Percentiles rank a stretch among this genome's conserved stretches.
Evolutionary conservation across 768 basidiomycete genomes (phyloP).

Genomic region (Phlegmacium glaucopus): DNA sequence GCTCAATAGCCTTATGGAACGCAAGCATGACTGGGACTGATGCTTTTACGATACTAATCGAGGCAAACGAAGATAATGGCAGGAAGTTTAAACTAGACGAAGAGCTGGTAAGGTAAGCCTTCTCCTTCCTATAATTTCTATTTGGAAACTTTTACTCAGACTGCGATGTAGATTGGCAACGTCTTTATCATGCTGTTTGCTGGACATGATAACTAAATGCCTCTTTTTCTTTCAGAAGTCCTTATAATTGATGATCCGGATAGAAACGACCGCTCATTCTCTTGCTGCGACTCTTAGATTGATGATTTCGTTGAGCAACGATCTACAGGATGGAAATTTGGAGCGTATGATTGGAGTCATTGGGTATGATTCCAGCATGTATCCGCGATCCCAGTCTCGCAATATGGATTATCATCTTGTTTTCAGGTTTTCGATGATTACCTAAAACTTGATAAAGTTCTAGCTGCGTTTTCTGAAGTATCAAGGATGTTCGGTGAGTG

Average conservation of each 20-base stretch:
- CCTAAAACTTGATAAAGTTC: conserved; percentile 36
- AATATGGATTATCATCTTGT: neutral
- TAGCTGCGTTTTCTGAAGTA: conserved; percentile 41
- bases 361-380: too few relatives aligned
- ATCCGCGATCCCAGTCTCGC: too few relatives aligned
- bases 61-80: conserved; percentile 45
- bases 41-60: conserved; percentile 42
- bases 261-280: conserved; percentile 50
- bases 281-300: conserved; percentile 47
- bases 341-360: conserved; percentile 38
- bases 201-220: too few relatives aligned
- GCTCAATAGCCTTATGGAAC: neutral
- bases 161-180: too few relatives aligned
- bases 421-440: conserved; percentile 38
- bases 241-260: neutral
- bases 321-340: conserved; percentile 45
- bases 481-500: conserved; percentile 44
- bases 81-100: too few relatives aligned
- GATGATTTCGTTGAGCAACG: conserved; percentile 37
- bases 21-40: conserved; percentile 19
- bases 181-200: too few relatives aligned
- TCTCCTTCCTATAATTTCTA: too few relatives aligned
- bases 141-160: too few relatives aligned
- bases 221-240: too few relatives aligned
- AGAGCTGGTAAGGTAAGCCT: too few relatives aligned